phyloP scores from a whole-genome alignment of 768 basidiomycete genomes.

The Boletus rubroflammeus region DNA sequence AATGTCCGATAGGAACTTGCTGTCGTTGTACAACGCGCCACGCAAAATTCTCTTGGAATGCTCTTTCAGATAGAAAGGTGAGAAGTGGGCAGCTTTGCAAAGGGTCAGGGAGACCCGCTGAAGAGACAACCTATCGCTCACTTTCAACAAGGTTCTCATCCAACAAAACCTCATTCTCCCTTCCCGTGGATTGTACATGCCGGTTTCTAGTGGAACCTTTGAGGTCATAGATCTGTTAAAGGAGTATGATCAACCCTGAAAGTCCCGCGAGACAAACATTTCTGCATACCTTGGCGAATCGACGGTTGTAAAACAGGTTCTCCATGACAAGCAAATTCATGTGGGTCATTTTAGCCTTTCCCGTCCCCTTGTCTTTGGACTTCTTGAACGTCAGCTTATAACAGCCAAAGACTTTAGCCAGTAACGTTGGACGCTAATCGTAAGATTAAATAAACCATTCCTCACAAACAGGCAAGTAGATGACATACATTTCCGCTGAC shows the following conservation, averaged over 20 bases:
- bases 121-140: slow-evolving; percentile 33
- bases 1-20: slow-evolving; percentile 88
- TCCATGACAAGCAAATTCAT: slow-evolving; percentile 99
- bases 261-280: not conserved
- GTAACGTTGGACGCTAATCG: slow-evolving; percentile 79
- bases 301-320: slow-evolving; percentile 90
- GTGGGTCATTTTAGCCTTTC: slow-evolving; percentile 74
- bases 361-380: slow-evolving; percentile 57
- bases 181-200: slow-evolving; percentile 84
- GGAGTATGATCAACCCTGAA: not conserved
- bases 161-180: slow-evolving; percentile 88
- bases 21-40: slow-evolving; percentile 91
- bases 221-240: slow-evolving; percentile 82
- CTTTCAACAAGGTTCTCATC: slow-evolving; percentile 96
- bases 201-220: slow-evolving; percentile 96
- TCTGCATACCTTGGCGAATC: slow-evolving; percentile 73
- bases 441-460: slow-evolving; percentile 4
- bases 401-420: slow-evolving; percentile 96
- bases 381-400: slow-evolving; percentile 92
- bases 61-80: slow-evolving; percentile 94
- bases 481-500: slow-evolving; percentile 72
- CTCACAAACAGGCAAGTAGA: not conserved
- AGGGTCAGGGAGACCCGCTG: slow-evolving; percentile 6
- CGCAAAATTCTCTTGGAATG: slow-evolving; percentile 91
- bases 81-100: slow-evolving; percentile 68